These are phyloP conservation scores for Boletus semigastroideus DNA, from an alignment of 1,284 basidiomycete species.

Conservation along the genomic window DNA sequence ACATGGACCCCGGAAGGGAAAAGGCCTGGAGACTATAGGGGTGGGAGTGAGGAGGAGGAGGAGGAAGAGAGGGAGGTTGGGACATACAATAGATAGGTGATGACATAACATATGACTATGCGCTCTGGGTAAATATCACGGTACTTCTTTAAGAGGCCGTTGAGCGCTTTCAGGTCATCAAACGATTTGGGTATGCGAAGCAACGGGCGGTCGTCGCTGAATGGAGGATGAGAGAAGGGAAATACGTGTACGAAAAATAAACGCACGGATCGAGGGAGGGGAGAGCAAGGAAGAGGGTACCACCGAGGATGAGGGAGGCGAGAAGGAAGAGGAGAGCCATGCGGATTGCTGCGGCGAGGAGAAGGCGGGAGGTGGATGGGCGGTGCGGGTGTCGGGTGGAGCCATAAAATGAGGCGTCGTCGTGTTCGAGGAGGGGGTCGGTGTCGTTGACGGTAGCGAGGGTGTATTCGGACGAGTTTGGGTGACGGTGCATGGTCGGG, in stretches of 20 bases:
- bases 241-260: background rate
- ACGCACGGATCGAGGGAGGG: conserved; percentile 78
- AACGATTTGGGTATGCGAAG: conserved; percentile 85
- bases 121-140: conserved; percentile 80
- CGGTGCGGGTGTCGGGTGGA: conserved; percentile 29
- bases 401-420: conserved; percentile 37
- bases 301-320: conserved; percentile 69
- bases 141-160: conserved; percentile 85
- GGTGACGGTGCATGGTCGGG: conserved; percentile 28
- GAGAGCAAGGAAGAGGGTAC: conserved; percentile 75
- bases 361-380: conserved; percentile 51
- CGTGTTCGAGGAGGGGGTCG: conserved; percentile 26
- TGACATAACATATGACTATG: conserved; percentile 80
- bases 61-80: background rate
- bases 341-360: conserved; percentile 80
- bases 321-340: conserved; percentile 76
- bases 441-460: conserved; percentile 42
- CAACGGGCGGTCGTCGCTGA: conserved; percentile 69
- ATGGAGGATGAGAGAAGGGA: conserved; percentile 9
- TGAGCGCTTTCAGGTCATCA: conserved; percentile 77
- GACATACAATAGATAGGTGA: conserved; percentile 88
- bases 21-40: conserved; percentile 85
- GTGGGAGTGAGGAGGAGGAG: conserved; percentile 16
- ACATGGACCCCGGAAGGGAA: conserved; percentile 97
- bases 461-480: conserved; percentile 62